Evolutionary conservation across 225 moss, liverwort and hornwort species (phyloP).

Genomic region (Takakia lepidozioides): DNA sequence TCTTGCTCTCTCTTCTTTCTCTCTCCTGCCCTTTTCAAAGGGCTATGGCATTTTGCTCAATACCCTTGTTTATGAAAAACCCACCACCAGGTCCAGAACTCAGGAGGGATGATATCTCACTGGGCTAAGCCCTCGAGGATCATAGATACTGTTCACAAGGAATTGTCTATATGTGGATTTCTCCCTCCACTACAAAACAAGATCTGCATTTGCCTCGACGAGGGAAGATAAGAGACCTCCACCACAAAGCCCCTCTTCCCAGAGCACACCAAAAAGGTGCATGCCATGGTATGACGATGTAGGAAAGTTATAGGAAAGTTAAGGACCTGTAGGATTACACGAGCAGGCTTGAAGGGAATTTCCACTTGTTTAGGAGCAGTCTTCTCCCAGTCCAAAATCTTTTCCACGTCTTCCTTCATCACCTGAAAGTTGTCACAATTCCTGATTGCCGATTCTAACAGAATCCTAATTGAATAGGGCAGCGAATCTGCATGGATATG

Average conservation of each 20-base stretch:
- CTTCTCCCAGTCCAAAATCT: slow-evolving; percentile 85
- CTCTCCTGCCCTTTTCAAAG: too few species aligned
- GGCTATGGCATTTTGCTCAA: too few species aligned
- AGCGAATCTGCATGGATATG: slow-evolving; percentile 45
- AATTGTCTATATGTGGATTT: neutral
- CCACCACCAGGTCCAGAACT: too few species aligned
- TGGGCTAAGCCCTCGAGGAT: too few species aligned
- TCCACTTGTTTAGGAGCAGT: slow-evolving; percentile 80
- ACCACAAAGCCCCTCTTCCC: neutral
- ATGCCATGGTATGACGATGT: too few species aligned
- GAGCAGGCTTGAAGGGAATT: slow-evolving; percentile 90
- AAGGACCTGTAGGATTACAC: slow-evolving; percentile 81
- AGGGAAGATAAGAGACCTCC: neutral
- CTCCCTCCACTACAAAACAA: neutral
- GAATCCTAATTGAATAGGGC: slow-evolving; percentile 75
- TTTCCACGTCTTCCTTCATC: slow-evolving; percentile 65
- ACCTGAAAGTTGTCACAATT: slow-evolving; percentile 82
- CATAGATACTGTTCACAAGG: neutral
- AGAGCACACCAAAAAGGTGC: too few species aligned
- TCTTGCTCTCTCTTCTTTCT: too few species aligned
- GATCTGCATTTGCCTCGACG: neutral
- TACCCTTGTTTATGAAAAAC: too few species aligned
- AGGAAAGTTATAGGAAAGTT: too few species aligned
- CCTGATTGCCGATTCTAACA: slow-evolving; percentile 79
- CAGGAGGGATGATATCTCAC: too few species aligned